Evolutionary conservation across 768 basidiomycete genomes (phyloP), one percentile per base, ranked within the genome.

Genomic region (Tulasnella sp.): DNA sequence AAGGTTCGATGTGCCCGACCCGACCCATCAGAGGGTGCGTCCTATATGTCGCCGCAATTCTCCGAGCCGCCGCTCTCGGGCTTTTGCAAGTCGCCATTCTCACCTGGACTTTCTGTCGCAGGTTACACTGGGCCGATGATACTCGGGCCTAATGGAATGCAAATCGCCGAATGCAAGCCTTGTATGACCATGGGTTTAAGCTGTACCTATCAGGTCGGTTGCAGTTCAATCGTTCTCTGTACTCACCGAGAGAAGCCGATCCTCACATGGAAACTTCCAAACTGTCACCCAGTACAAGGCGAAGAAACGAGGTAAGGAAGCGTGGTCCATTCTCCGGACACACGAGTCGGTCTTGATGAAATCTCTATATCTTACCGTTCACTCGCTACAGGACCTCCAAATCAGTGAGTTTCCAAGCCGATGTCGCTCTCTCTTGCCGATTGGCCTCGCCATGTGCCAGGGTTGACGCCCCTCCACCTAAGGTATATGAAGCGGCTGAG

Each of bases 221-320:
- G 34, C 34, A n/a, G n/a, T n/a, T 38, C 15, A 5, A 38, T 38
- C 34, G 7, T 38, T 38, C 34, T 38, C 34, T 15, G 15, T 38
- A 38, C 34, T 15, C 34, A 7, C 34, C 34, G 34, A 38, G n/a
- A 38, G 34, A 38, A 38, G 34, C 34, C 34, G 15, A 38, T 38
- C 34, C 34, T 38, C 34, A 38, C 34, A 38, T 38, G 34, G 34
- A 38, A 38, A 38, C 15, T n/a, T n/a, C n/a, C n/a, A 15, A 38
- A 38, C 15, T 5, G 34, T 38, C 34, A 38, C 34, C 15, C 15
- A 90, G 67, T 93, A 93, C 69, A 85, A 88, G 68, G 92, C 91
- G 17, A 92, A 92, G 76, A 93, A 92, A 71, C 76, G 92, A 59
- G 92, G 92, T 0, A 92, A 38, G 34, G 91, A 92, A 2, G 92